A percentile compares a stretch with the other conserved stretches of the same genome.
Evolutionary conservation across 768 basidiomycete genomes (phyloP).

Genomic region (Suillus paluster): DNA sequence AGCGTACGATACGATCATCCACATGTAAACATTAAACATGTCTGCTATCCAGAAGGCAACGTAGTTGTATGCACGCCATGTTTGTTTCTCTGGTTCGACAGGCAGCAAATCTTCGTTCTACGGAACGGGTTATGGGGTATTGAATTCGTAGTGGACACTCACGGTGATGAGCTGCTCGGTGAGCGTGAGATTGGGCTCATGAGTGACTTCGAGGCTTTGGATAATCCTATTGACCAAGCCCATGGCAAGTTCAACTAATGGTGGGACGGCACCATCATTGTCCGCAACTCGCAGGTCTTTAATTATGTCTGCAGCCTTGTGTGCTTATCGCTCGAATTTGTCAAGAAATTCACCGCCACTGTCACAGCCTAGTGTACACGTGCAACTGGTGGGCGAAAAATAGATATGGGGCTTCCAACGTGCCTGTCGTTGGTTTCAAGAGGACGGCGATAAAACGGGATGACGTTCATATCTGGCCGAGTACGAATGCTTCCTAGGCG

Average conservation of each 20-base stretch:
- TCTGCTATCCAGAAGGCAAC: slow-evolving; percentile 82
- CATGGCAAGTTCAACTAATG: slow-evolving; percentile 22
- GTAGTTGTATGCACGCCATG: too few relatives aligned
- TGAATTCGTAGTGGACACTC: slow-evolving; percentile 10
- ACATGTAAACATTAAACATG: slow-evolving; percentile 81
- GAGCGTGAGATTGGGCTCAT: slow-evolving; percentile 55
- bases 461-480: too few relatives aligned
- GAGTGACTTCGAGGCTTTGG: slow-evolving; percentile 52
- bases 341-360: background rate
- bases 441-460: too few relatives aligned
- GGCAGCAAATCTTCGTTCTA: slow-evolving; percentile 77
- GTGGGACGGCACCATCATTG: background rate
- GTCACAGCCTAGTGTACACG: background rate
- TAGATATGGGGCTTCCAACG: background rate
- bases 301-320: background rate
- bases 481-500: too few relatives aligned
- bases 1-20: slow-evolving; percentile 67
- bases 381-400: background rate
- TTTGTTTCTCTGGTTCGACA: slow-evolving; percentile 62
- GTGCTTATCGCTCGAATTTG: background rate
- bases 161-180: slow-evolving; percentile 59
- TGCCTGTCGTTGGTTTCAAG: background rate
- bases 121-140: slow-evolving; percentile 7
- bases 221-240: slow-evolving; percentile 27
- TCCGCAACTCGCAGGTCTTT: background rate